Conservation (phyloP, 352 stramenopile genomes). For the Phytopythium cucurbitacearum region DNA sequence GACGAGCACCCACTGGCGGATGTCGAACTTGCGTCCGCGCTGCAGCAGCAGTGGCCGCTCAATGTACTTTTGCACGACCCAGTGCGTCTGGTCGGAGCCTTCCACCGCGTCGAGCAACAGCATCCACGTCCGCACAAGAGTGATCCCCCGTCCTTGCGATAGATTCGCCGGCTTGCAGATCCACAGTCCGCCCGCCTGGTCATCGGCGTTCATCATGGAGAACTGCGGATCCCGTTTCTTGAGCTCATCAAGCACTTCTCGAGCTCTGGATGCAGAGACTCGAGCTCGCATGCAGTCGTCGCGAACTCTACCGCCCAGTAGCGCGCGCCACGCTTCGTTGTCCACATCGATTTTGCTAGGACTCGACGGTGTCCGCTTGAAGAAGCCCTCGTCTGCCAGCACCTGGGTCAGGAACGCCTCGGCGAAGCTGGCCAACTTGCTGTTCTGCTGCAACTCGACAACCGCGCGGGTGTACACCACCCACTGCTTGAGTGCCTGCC, state of each 20-base stretch:
- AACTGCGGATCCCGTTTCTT: constrained; percentile 41
- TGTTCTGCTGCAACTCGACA: not conserved
- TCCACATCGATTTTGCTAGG: not conserved
- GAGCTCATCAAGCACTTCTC: constrained; percentile 8
- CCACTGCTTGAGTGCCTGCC: constrained; percentile 25
- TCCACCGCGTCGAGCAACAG: not conserved
- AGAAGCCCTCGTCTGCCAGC: constrained; percentile 1
- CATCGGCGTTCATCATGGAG: constrained; percentile 12
- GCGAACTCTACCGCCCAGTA: not conserved
- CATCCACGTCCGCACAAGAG: constrained; percentile 21
- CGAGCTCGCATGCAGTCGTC: no score
- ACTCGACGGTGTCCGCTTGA: not conserved
- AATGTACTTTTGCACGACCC: constrained; percentile 87
- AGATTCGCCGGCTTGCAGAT: constrained; percentile 79
- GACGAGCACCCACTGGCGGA: constrained; percentile 84
- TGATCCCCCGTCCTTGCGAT: constrained; percentile 69
- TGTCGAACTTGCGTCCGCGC: constrained; percentile 73
- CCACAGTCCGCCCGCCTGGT: constrained; percentile 44
- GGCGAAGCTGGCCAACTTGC: not conserved
- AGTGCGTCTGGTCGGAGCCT: constrained; percentile 9
- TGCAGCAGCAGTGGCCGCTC: constrained; percentile 66
- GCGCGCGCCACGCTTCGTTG: not conserved
- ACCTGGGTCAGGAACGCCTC: not conserved
- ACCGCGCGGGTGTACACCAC: constrained; percentile 49
- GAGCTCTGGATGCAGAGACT: not conserved